A percentile compares a stretch with the other conserved stretches of the same genome.
Evolutionary conservation across 176 grass and related monocot species (phyloP).

Genomic region (Carex cristatella): DNA sequence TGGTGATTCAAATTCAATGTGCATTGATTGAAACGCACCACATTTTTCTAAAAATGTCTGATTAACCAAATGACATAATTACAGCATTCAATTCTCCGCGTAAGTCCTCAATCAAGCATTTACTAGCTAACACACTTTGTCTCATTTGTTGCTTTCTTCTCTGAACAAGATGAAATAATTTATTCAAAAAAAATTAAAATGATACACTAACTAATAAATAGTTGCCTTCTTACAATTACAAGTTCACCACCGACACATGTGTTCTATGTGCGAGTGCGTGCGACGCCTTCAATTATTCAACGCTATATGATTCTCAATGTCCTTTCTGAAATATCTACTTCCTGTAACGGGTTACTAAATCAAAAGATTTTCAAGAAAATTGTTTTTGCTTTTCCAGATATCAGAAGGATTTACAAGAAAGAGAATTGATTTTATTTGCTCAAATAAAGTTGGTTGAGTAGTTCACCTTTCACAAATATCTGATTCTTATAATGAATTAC

Average conservation of each 20-base stretch:
- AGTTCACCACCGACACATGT: not conserved
- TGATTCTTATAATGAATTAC: too few species aligned
- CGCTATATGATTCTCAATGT: not conserved
- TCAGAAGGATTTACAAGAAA: too few species aligned
- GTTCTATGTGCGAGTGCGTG: not conserved
- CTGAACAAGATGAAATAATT: not conserved
- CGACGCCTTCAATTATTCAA: not conserved
- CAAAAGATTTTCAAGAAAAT: too few species aligned
- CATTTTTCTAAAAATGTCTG: not conserved
- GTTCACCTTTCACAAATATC: too few species aligned
- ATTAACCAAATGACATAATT: too few species aligned
- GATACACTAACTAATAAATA: not conserved
- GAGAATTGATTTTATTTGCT: too few species aligned
- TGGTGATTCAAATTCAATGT: not conserved
- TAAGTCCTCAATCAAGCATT: not conserved
- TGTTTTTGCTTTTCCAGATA: too few species aligned
- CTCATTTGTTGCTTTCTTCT: not conserved
- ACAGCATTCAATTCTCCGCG: not conserved
- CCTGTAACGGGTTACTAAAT: not conserved
- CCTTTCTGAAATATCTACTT: not conserved
- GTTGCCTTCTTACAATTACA: not conserved
- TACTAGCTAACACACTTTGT: not conserved
- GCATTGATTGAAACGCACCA: not conserved
- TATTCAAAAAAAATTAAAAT: not conserved
- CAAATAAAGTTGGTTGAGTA: too few species aligned